These are phyloP conservation scores for Oenanthe javanica DNA, from an alignment of 140 eudicot genomes.

Conservation along the genomic window DNA sequence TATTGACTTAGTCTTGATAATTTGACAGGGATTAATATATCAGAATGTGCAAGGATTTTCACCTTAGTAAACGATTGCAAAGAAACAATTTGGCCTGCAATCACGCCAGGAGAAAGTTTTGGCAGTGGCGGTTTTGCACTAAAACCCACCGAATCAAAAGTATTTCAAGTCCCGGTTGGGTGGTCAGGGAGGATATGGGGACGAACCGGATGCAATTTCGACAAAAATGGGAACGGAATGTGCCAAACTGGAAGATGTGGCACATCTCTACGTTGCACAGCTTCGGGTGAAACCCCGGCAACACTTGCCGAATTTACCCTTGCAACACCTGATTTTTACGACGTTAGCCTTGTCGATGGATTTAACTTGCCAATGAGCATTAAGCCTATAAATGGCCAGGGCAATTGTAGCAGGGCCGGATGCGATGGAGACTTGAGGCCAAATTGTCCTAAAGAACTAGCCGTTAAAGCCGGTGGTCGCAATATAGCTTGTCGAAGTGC, in stretches of 20 bases:
- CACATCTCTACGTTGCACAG: slow-evolving; percentile 55
- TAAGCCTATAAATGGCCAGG: slow-evolving; percentile 59
- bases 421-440: slow-evolving; percentile 54
- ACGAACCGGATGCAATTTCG: slow-evolving; percentile 83
- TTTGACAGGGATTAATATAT: slow-evolving; percentile 36
- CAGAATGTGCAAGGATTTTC: slow-evolving; percentile 52
- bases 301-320: slow-evolving; percentile 85
- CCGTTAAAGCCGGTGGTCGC: slow-evolving; percentile 34
- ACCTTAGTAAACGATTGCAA: slow-evolving; percentile 66
- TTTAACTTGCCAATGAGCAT: slow-evolving; percentile 64
- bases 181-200: slow-evolving; percentile 97
- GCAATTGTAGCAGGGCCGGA: slow-evolving; percentile 70
- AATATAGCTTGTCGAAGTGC: slow-evolving; percentile 71
- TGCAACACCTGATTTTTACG: slow-evolving; percentile 52
- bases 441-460: slow-evolving; percentile 62
- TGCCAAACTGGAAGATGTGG: slow-evolving; percentile 82
- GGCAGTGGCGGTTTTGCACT: slow-evolving; percentile 69
- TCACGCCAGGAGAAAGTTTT: slow-evolving; percentile 58
- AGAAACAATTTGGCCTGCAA: slow-evolving; percentile 88
- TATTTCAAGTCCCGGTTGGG: slow-evolving; percentile 46
- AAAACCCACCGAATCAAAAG: slow-evolving; percentile 47
- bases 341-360: slow-evolving; percentile 93
- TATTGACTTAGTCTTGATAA: neutral
- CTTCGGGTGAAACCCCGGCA: slow-evolving; percentile 71
- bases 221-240: slow-evolving; percentile 49